Percentiles rank a stretch among this genome's conserved stretches.
These are phyloP conservation scores for Alternaria sp. DNA, from an alignment of 2,329 filamentous ascomycete genomes.

Conservation along the genomic window DNA sequence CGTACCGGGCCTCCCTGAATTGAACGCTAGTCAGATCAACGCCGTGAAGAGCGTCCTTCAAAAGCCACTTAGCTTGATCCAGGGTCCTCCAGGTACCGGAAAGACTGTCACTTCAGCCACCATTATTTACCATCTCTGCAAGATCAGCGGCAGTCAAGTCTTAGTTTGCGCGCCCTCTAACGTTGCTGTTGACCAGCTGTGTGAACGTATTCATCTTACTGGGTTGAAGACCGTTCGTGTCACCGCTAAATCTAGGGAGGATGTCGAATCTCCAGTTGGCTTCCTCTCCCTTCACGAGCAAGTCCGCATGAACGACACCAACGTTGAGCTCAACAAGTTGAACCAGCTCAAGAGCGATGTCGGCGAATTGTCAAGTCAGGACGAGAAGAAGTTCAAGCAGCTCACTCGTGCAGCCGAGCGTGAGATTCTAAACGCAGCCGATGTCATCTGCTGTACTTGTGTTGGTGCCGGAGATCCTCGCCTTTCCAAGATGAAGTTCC, in stretches of 20 bases:
- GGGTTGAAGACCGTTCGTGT: slow-evolving; percentile 96
- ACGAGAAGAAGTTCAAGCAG: slow-evolving; percentile 98
- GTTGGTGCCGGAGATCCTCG: slow-evolving; percentile 96
- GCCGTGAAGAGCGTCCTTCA: slow-evolving; percentile 95
- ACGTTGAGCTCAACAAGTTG: slow-evolving; percentile 89
- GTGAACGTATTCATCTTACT: slow-evolving; percentile 93
- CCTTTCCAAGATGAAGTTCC: slow-evolving; percentile 96
- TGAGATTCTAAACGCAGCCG: slow-evolving; percentile 92
- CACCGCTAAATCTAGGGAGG: slow-evolving; percentile 98
- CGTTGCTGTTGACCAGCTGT: slow-evolving; percentile 97
- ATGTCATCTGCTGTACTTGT: slow-evolving; percentile 98
- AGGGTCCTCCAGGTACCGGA: slow-evolving; percentile 94
- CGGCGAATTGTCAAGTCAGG: slow-evolving; percentile 90
- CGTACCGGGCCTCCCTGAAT: slow-evolving; percentile 89
- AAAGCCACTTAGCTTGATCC: slow-evolving; percentile 92
- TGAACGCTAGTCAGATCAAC: slow-evolving; percentile 94
- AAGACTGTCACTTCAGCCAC: slow-evolving; percentile 99
- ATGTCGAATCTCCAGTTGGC: slow-evolving; percentile 97
- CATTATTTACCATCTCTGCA: slow-evolving; percentile 96
- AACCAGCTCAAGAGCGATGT: slow-evolving; percentile 91
- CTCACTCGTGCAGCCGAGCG: slow-evolving; percentile 92
- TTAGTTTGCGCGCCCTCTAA: slow-evolving; percentile 97
- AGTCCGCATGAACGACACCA: slow-evolving; percentile 96
- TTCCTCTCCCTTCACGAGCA: slow-evolving; percentile 96
- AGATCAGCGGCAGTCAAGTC: slow-evolving; percentile 93